A percentile compares a stretch with the other conserved stretches of the same genome.
phyloP scores from a whole-genome alignment of 345 rosid species.

The Corymbia maculata region DNA sequence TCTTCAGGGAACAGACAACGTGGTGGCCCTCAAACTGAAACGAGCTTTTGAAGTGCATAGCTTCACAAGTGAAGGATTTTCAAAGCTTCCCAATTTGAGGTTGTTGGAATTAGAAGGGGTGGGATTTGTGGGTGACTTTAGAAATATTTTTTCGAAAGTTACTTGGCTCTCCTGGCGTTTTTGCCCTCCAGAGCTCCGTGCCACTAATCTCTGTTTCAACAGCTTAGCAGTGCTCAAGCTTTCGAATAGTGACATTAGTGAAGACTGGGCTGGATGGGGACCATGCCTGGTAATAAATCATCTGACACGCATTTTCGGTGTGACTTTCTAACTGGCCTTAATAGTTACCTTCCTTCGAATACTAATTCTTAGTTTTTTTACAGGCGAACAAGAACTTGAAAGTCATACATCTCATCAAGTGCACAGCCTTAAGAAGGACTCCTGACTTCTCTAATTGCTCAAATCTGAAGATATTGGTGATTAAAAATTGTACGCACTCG shows the following conservation, averaged over 20 bases:
- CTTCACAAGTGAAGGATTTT: background rate
- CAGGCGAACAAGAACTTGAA: background rate
- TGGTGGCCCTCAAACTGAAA: fast-evolving
- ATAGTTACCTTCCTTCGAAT: background rate
- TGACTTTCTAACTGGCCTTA: background rate
- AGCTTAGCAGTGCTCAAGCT: background rate
- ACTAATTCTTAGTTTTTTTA: background rate
- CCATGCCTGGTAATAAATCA: background rate
- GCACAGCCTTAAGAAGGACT: background rate
- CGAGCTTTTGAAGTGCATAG: background rate
- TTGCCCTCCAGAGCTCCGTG: background rate
- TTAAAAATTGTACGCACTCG: background rate
- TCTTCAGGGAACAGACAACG: background rate
- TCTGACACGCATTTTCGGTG: fast-evolving
- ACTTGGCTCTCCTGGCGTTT: background rate
- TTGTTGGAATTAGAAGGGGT: background rate
- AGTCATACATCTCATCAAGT: background rate
- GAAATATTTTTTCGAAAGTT: background rate
- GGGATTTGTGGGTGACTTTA: background rate
- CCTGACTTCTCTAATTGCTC: background rate
- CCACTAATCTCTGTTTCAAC: background rate
- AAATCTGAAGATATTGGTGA: background rate
- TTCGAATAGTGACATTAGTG: background rate
- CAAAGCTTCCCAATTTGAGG: background rate
- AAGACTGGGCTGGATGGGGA: background rate